A percentile compares a stretch with the other conserved stretches of the same genome.
Evolutionary conservation across 2,329 filamentous ascomycete species (phyloP).

Genomic region (Claviceps spartinae): DNA sequence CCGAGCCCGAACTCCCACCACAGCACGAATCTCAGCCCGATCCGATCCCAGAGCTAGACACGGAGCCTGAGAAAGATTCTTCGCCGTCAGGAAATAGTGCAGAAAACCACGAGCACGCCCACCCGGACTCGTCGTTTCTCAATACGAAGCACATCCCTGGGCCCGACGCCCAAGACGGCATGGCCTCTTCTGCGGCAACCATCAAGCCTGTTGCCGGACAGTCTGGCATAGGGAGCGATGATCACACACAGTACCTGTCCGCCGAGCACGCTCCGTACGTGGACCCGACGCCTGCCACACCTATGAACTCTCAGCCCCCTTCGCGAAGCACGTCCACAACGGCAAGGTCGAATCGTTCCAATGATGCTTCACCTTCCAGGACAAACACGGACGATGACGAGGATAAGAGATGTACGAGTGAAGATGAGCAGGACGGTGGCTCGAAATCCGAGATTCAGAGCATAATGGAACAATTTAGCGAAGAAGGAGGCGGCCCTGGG

Average conservation of each 20-base stretch:
- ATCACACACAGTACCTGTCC: constrained; percentile 28
- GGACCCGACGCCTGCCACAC: constrained; percentile 45
- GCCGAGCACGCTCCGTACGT: constrained; percentile 36
- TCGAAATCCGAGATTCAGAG: constrained; percentile 82
- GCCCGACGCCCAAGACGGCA: constrained; percentile 14
- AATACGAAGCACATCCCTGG: constrained; percentile 15
- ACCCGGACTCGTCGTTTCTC: background rate
- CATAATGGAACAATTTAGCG: constrained; percentile 93
- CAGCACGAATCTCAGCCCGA: no score
- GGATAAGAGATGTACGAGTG: constrained; percentile 41
- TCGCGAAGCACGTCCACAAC: constrained; percentile 46
- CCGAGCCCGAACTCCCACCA: background rate
- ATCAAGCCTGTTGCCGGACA: constrained; percentile 31
- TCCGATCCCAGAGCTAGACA: background rate
- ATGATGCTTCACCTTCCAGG: constrained; percentile 37
- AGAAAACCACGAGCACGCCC: background rate
- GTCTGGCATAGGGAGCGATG: constrained; percentile 20
- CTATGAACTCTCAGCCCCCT: constrained; percentile 38
- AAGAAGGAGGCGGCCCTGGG: constrained; percentile 55
- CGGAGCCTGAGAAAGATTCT: background rate
- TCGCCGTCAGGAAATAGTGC: background rate
- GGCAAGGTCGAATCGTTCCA: constrained; percentile 30
- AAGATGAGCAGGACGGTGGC: constrained; percentile 52
- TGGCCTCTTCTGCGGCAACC: constrained; percentile 35
- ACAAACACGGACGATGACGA: constrained; percentile 44